Evolutionary conservation across 2,329 filamentous ascomycete species (phyloP).

Genomic region (Raffaelea albimanens): DNA sequence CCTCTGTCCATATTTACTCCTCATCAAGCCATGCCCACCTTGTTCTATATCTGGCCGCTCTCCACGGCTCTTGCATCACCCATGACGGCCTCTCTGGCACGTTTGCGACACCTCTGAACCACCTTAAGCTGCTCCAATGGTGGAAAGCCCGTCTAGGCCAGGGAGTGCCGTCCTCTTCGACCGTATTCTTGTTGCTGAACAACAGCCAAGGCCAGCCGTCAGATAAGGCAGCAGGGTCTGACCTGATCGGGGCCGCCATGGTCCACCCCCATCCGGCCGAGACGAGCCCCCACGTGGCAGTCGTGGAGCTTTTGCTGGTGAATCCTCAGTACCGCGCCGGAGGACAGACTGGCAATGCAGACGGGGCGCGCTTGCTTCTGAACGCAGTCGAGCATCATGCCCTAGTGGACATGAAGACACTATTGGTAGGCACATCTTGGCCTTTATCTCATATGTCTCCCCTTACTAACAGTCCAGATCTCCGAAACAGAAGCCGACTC

Average conservation of each 20-base stretch:
- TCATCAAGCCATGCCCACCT: conserved; percentile 38
- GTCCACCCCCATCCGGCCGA: conserved; percentile 41
- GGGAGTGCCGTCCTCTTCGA: background rate
- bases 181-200: background rate
- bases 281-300: conserved; percentile 44
- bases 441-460: no score
- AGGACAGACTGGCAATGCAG: conserved; percentile 14
- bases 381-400: conserved; percentile 46
- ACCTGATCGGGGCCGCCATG: conserved; percentile 48
- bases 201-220: background rate
- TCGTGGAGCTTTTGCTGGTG: conserved; percentile 50
- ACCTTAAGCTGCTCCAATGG: conserved; percentile 45
- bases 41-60: conserved; percentile 44
- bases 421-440: conserved; percentile 37
- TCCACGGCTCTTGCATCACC: conserved; percentile 51
- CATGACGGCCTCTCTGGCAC: conserved; percentile 46
- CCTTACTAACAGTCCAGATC: conserved; percentile 14
- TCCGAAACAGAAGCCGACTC: conserved; percentile 38
- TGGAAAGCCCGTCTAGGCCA: conserved; percentile 33
- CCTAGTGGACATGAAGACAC: conserved; percentile 32
- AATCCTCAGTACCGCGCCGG: conserved; percentile 37
- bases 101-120: conserved; percentile 49
- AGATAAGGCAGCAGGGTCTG: conserved; percentile 27
- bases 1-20: conserved; percentile 26
- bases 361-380: conserved; percentile 44